Percentiles rank a stretch among this genome's conserved stretches.
Evolutionary conservation across 805 yeast species (phyloP).

Genomic region (Nakazawaea holstii): DNA sequence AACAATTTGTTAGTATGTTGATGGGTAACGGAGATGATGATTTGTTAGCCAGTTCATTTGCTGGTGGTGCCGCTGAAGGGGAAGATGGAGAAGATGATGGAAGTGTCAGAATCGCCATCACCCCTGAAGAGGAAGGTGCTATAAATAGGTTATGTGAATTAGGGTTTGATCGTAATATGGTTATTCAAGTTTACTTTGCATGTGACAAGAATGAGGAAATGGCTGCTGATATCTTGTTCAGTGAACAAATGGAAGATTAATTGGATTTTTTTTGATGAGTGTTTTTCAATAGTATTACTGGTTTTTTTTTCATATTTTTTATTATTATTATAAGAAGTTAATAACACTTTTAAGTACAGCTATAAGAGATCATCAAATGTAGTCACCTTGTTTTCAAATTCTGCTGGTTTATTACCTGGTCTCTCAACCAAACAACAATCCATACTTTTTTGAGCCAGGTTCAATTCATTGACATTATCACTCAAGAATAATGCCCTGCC

Average conservation of each 20-base stretch:
- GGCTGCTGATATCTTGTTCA: slow-evolving; percentile 87
- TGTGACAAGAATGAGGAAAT: slow-evolving; percentile 97
- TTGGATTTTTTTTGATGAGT: neutral
- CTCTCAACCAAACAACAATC: slow-evolving; percentile 53
- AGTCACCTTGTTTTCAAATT: slow-evolving; percentile 26
- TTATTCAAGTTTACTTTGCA: slow-evolving; percentile 91
- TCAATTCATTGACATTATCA: slow-evolving; percentile 74
- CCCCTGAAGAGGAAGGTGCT: slow-evolving; percentile 86
- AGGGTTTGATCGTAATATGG: slow-evolving; percentile 86
- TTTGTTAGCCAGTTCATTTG: slow-evolving; percentile 31
- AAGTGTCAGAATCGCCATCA: slow-evolving; percentile 50
- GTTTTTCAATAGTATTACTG: too few relatives aligned
- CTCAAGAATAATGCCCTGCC: slow-evolving; percentile 58
- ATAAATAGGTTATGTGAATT: slow-evolving; percentile 83
- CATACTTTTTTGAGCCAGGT: slow-evolving; percentile 65
- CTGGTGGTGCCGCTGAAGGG: slow-evolving; percentile 31
- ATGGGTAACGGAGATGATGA: slow-evolving; percentile 57
- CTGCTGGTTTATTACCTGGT: slow-evolving; percentile 63
- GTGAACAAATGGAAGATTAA: slow-evolving; percentile 36
- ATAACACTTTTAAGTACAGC: neutral
- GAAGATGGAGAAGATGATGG: slow-evolving; percentile 33
- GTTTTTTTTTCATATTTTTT: neutral
- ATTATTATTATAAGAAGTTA: neutral
- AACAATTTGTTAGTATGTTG: slow-evolving; percentile 72
- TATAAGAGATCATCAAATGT: slow-evolving; percentile 24